These are phyloP conservation scores for Aspergillus aculeatus DNA, from an alignment of 2,329 filamentous ascomycete genomes.

Conservation along the genomic window DNA sequence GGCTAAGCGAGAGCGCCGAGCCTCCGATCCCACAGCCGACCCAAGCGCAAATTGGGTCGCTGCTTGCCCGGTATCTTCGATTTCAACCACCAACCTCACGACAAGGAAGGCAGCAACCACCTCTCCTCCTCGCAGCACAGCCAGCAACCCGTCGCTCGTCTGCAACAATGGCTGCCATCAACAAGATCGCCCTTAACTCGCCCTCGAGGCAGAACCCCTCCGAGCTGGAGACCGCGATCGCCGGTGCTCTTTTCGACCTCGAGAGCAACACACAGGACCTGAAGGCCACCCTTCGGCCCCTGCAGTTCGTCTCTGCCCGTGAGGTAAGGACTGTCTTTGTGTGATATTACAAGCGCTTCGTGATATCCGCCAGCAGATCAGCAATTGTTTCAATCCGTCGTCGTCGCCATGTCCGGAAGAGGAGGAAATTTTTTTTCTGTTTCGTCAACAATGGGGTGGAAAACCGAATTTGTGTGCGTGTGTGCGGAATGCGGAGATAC, in stretches of 20 bases:
- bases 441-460: background rate
- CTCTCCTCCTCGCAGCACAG: conserved; percentile 32
- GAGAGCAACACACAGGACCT: conserved; percentile 99
- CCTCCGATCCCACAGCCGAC: conserved; percentile 28
- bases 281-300: conserved; percentile 90
- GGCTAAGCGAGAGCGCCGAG: conserved; percentile 36
- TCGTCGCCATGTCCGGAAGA: background rate
- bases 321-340: conserved; percentile 71
- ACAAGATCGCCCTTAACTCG: conserved; percentile 99
- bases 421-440: background rate
- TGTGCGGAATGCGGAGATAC: background rate
- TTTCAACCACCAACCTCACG: conserved; percentile 26
- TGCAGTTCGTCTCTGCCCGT: conserved; percentile 98
- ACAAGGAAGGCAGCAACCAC: conserved; percentile 32
- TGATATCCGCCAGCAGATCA: conserved; percentile 1
- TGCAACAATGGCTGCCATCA: conserved; percentile 72
- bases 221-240: conserved; percentile 96
- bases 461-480: background rate
- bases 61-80: conserved; percentile 14
- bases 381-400: background rate
- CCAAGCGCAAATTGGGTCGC: conserved; percentile 21
- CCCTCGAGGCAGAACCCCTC: conserved; percentile 92
- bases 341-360: background rate
- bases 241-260: conserved; percentile 95
- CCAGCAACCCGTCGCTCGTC: conserved; percentile 40